Base-by-base conservation (phyloP, 1,284 basidiomycete genomes). In the Microbotryum scabiosae region DNA sequence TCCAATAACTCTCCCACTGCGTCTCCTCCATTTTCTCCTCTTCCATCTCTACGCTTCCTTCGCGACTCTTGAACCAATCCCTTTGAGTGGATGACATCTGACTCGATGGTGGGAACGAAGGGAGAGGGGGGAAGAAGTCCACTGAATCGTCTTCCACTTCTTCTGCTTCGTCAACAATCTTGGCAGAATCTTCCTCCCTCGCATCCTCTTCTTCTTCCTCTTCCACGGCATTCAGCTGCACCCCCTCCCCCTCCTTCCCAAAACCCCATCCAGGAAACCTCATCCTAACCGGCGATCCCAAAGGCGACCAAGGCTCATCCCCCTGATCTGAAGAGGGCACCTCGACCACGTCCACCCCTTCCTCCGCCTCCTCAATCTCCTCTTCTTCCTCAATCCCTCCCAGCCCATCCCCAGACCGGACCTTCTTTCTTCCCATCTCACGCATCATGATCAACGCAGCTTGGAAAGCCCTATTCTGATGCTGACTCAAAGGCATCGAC, bases 1-100 rank as follows among this genome's bases (percentile, higher is more conserved):
- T 56, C 61, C 61, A 63, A 48, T 63, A 63, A 44, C 50, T 54
- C 43, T 63, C 61, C 61, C 61, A 63, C 61, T 56, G 36, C 16
- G 57, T 54, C 43, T 60, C 57, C 32, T 54, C 57, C 8, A 4
- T 21, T 1, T 12, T 32, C 8, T 16, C 49, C 25, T 36, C 16
- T 49, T 26, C 52, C 43, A 18, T 32, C 18, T 4, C 46, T 2
- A 3, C 14, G 14, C 14, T 41, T 2, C 16, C 36, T 16, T 4
- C 16, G 12, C 36, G 3, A 18, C 14, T 41, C 36, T 41, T 41
- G 36, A 41, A 16, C 14, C 36, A 5, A 41, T 41, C 36, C 36
- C 36, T 41, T 5, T 41, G 36, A 18, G 36, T 41, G 0, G 36
- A 41, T 12, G 36, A 41, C 36, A 41, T 41, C 16, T 41, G 36